Evolutionary conservation across 768 basidiomycete genomes (phyloP).

Genomic region (Podaxis carcinomalis): DNA sequence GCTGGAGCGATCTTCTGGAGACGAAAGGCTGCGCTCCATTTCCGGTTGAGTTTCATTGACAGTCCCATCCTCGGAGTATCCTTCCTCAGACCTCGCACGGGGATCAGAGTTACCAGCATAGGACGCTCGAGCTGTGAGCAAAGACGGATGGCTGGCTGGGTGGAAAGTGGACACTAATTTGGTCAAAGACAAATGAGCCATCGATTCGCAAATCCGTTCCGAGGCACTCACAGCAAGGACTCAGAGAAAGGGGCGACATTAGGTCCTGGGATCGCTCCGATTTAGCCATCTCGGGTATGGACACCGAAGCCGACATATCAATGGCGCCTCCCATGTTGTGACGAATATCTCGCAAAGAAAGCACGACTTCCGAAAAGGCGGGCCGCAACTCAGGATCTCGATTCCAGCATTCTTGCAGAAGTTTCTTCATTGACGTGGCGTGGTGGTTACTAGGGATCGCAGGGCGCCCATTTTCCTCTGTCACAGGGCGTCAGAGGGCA

Average conservation of each 20-base stretch:
- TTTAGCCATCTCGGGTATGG: constrained; percentile 1
- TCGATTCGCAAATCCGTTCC: background rate
- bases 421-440: constrained; percentile 36
- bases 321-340: constrained; percentile 20
- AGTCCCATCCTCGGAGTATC: background rate
- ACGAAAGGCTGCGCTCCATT: constrained; percentile 22
- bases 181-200: background rate
- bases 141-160: background rate
- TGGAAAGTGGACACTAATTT: background rate
- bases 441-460: constrained; percentile 38
- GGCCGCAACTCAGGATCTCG: constrained; percentile 47
- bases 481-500: constrained; percentile 12
- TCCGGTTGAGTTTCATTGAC: background rate
- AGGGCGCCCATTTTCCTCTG: constrained; percentile 51
- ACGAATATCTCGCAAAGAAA: constrained; percentile 43
- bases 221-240: constrained; percentile 1
- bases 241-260: background rate
- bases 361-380: constrained; percentile 46
- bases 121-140: background rate
- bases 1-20: constrained; percentile 23
- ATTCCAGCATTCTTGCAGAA: constrained; percentile 58
- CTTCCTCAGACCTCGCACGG: background rate
- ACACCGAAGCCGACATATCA: constrained; percentile 1
- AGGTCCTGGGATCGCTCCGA: background rate
- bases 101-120: background rate